Conservation (phyloP, 768 basidiomycete genomes). For the Gloeostereum incarnatum region DNA sequence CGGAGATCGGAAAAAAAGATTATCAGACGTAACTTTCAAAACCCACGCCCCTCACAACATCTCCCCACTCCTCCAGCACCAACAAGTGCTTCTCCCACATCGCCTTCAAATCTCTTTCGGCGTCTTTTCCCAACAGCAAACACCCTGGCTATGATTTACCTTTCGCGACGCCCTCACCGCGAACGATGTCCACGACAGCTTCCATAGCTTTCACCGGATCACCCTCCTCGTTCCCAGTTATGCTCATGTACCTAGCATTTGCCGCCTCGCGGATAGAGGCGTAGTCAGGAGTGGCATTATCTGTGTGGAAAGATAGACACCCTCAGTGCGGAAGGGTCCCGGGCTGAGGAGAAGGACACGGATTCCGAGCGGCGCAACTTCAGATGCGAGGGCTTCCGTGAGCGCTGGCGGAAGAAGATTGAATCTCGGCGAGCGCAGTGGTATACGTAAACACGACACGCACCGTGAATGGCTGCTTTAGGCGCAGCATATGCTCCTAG, state of each 20-base stretch:
- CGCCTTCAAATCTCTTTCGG: slow-evolving; percentile 36
- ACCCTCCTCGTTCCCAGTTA: slow-evolving; percentile 37
- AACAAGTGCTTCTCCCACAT: slow-evolving; percentile 36
- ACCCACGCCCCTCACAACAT: slow-evolving; percentile 28
- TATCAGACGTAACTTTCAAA: too few relatives aligned
- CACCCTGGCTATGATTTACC: slow-evolving; percentile 38
- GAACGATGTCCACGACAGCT: slow-evolving; percentile 32
- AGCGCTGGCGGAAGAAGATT: slow-evolving; percentile 26
- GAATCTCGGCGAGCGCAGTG: not conserved
- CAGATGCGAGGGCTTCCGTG: slow-evolving; percentile 42
- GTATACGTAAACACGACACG: slow-evolving; percentile 5
- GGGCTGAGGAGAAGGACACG: slow-evolving; percentile 50
- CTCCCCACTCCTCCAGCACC: slow-evolving; percentile 46
- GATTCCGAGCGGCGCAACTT: slow-evolving; percentile 47
- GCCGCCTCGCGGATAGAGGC: slow-evolving; percentile 29
- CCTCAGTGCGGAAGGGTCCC: slow-evolving; percentile 52
- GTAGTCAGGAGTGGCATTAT: slow-evolving; percentile 38
- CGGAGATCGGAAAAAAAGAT: too few relatives aligned
- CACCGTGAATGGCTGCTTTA: slow-evolving; percentile 53
- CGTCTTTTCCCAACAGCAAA: slow-evolving; percentile 44
- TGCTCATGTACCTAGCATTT: slow-evolving; percentile 18
- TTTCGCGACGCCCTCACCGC: slow-evolving; percentile 41
- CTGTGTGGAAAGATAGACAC: slow-evolving; percentile 33
- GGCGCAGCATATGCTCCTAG: slow-evolving; percentile 41
- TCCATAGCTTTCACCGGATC: slow-evolving; percentile 55